Evolutionary conservation across 192 early-diverging fungal genomes (phyloP).

Genomic region (Tieghemiomyces parasiticus): DNA sequence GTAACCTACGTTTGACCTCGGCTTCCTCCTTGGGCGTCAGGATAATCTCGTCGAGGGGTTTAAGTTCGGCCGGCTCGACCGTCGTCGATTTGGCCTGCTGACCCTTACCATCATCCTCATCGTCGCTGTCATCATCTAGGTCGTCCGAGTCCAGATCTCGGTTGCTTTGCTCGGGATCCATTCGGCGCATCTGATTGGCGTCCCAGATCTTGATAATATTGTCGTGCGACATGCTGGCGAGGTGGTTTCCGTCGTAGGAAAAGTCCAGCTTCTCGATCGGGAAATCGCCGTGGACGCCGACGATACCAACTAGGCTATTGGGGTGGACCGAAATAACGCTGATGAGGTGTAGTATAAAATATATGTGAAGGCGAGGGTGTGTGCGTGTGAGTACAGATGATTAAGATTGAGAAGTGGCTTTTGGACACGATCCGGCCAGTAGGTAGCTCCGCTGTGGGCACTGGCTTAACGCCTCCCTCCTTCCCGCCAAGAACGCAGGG

Average conservation of each 20-base stretch:
- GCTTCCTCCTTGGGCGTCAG: neutral
- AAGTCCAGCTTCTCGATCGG: conserved; percentile 73
- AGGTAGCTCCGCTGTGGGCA: too few relatives aligned
- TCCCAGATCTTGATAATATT: conserved; percentile 80
- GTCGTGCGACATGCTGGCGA: conserved; percentile 81
- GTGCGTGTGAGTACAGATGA: too few relatives aligned
- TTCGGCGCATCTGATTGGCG: conserved; percentile 41
- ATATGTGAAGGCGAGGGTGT: too few relatives aligned
- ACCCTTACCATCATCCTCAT: conserved; percentile 19
- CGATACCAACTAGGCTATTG: conserved; percentile 72
- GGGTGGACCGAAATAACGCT: conserved; percentile 86
- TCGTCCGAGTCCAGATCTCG: conserved; percentile 31
- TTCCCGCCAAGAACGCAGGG: too few relatives aligned
- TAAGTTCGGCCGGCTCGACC: neutral
- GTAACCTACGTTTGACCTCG: neutral
- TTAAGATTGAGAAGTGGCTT: too few relatives aligned
- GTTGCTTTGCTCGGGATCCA: conserved; percentile 37
- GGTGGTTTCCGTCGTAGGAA: conserved; percentile 51
- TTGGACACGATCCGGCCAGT: too few relatives aligned
- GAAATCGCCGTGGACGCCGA: conserved; percentile 80
- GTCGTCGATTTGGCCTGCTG: neutral
- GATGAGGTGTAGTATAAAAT: too few relatives aligned
- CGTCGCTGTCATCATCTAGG: conserved; percentile 27
- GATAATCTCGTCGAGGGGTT: neutral
- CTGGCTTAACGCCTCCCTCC: too few relatives aligned